These are phyloP conservation scores for Torulaspora pretoriensis DNA, from an alignment of 1,139 yeast genomes.

Conservation along the genomic window DNA sequence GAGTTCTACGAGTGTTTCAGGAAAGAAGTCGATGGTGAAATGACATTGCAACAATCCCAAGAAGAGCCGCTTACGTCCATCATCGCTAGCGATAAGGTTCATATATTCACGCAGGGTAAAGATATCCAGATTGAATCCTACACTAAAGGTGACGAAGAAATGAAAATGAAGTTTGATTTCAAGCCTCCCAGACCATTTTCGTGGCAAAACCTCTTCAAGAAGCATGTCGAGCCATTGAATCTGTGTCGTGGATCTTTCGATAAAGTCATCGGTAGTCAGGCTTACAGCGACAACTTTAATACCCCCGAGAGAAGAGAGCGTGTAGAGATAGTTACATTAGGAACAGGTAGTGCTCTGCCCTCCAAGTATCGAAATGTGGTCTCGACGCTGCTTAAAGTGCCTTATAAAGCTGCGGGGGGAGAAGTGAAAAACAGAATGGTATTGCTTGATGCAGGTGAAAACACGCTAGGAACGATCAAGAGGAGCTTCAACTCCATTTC, in stretches of 20 bases:
- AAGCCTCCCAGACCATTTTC: constrained; percentile 17
- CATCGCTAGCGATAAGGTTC: constrained; percentile 24
- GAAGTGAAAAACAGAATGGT: constrained; percentile 42
- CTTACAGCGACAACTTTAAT: constrained; percentile 25
- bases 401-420: constrained; percentile 40
- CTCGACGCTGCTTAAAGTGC: constrained; percentile 69
- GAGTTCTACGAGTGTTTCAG: constrained; percentile 33
- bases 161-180: constrained; percentile 31
- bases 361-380: constrained; percentile 80
- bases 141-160: constrained; percentile 17
- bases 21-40: constrained; percentile 21
- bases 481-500: constrained; percentile 56
- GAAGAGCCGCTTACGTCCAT: constrained; percentile 17
- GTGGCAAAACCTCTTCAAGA: constrained; percentile 46
- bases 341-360: constrained; percentile 94
- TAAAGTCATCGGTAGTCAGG: constrained; percentile 19
- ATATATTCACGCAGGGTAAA: constrained; percentile 24
- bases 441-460: constrained; percentile 90
- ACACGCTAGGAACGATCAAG: constrained; percentile 68
- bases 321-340: constrained; percentile 73
- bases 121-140: constrained; percentile 25
- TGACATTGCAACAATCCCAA: constrained; percentile 25
- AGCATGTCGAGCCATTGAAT: constrained; percentile 39
- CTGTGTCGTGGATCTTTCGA: constrained; percentile 18
- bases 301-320: constrained; percentile 39